Evolutionary conservation across 1,284 basidiomycete species (phyloP).

Genomic region (Cutaneotrichosporon sp.): DNA sequence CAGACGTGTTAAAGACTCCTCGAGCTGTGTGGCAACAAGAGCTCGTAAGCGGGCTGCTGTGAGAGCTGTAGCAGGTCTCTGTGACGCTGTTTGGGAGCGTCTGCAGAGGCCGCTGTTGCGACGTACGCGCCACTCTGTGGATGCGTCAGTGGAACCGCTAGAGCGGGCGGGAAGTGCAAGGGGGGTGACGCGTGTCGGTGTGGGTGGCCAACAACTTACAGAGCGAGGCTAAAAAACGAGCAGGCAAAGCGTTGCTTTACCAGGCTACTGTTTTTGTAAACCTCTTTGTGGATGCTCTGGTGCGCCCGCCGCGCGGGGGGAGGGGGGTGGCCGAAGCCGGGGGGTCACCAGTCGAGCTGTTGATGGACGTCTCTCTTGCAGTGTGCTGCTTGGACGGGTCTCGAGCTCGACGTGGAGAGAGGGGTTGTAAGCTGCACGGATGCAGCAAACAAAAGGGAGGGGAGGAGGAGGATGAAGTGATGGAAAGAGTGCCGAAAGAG

Average conservation of each 20-base stretch:
- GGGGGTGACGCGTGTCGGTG: not conserved
- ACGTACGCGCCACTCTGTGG: slow-evolving; percentile 3
- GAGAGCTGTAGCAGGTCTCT: too few relatives aligned
- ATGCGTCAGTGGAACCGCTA: not conserved
- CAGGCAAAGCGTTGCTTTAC: not conserved
- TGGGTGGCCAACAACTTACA: not conserved
- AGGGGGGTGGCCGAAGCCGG: slow-evolving; percentile 1
- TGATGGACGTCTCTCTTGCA: not conserved
- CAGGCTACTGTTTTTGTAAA: not conserved
- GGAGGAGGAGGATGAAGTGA: too few relatives aligned
- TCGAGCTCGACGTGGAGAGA: too few relatives aligned
- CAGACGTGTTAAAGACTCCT: too few relatives aligned
- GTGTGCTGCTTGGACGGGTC: too few relatives aligned
- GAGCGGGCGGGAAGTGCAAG: too few relatives aligned
- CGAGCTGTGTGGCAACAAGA: too few relatives aligned
- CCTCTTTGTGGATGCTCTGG: not conserved
- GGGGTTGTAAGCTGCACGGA: too few relatives aligned
- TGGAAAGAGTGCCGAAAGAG: too few relatives aligned
- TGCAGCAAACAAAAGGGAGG: too few relatives aligned
- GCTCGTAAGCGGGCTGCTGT: too few relatives aligned
- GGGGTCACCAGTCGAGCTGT: not conserved
- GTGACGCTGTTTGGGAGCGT: too few relatives aligned
- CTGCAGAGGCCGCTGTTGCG: not conserved
- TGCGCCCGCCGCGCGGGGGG: not conserved
- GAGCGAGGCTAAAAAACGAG: slow-evolving; percentile 2